Evolutionary conservation across 1,284 basidiomycete genomes (phyloP).

Genomic region (Rhodotorula sp.): DNA sequence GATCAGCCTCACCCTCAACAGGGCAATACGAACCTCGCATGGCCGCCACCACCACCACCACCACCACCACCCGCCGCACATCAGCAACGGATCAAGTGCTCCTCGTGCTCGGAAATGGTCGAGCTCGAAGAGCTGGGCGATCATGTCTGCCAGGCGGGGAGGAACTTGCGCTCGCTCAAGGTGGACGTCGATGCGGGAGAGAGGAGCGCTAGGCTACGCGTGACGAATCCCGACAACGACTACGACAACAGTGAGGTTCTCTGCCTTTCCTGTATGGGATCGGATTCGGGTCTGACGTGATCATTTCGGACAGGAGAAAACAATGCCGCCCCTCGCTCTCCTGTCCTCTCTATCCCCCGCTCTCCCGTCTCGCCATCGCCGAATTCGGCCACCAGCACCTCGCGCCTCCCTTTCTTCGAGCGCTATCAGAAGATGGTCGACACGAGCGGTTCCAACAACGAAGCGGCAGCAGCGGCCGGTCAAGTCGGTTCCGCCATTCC

Average conservation of each 20-base stretch:
- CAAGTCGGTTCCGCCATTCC: not conserved
- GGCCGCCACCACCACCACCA: not conserved
- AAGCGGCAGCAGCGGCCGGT: slow-evolving; percentile 2
- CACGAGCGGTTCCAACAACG: not conserved
- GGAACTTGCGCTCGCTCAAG: not conserved
- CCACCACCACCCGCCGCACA: not conserved
- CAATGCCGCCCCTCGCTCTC: not conserved
- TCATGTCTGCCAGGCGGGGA: slow-evolving; percentile 20
- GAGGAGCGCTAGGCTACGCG: too few relatives aligned
- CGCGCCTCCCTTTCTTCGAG: slow-evolving; percentile 38
- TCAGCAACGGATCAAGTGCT: slow-evolving; percentile 25
- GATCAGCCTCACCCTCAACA: not conserved
- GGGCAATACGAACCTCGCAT: not conserved
- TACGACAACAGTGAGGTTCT: too few relatives aligned
- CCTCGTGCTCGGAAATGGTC: slow-evolving; percentile 18
- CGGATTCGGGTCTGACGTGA: not conserved
- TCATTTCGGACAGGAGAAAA: too few relatives aligned
- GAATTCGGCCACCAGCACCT: slow-evolving; percentile 10
- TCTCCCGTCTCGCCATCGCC: not conserved
- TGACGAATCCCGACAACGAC: not conserved
- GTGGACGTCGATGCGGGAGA: slow-evolving; percentile 1
- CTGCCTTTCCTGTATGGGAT: not conserved
- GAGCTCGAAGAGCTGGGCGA: slow-evolving; percentile 22
- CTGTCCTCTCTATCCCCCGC: not conserved
- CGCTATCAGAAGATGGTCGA: slow-evolving; percentile 26